These are phyloP conservation scores for Escallonia rubra DNA, from an alignment of 129 eudicot species.

Conservation along the genomic window DNA sequence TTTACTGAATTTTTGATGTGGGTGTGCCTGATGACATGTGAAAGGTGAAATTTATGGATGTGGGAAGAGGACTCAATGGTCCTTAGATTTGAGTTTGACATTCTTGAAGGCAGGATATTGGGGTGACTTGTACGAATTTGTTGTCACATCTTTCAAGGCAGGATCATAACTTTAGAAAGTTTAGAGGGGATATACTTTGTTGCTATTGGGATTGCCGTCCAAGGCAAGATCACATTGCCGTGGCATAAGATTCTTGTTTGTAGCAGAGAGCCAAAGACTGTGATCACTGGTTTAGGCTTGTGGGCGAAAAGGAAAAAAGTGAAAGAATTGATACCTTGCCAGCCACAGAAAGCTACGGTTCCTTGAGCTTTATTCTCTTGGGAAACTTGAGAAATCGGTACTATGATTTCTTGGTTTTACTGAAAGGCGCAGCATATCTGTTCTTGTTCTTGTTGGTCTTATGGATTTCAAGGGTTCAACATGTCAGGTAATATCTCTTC, in stretches of 20 bases:
- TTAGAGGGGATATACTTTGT: background rate
- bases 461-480: background rate
- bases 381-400: constrained; percentile 13
- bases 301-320: background rate
- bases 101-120: background rate
- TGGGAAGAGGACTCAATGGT: background rate
- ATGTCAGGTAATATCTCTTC: constrained; percentile 11
- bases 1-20: background rate
- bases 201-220: background rate
- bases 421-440: constrained; percentile 11
- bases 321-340: constrained; percentile 24
- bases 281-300: background rate
- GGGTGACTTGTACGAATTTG: background rate
- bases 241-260: background rate
- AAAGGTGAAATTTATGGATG: background rate
- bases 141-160: background rate
- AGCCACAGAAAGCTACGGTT: constrained; percentile 8
- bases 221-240: background rate
- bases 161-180: background rate
- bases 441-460: constrained; percentile 1
- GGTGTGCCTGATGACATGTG: background rate
- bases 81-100: background rate
- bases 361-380: constrained; percentile 14
- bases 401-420: constrained; percentile 10
- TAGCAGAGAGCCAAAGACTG: background rate